A percentile compares a stretch with the other conserved stretches of the same genome.
Conservation (phyloP, 2,329 filamentous ascomycete genomes). For the Hymenoscyphus linearis region DNA sequence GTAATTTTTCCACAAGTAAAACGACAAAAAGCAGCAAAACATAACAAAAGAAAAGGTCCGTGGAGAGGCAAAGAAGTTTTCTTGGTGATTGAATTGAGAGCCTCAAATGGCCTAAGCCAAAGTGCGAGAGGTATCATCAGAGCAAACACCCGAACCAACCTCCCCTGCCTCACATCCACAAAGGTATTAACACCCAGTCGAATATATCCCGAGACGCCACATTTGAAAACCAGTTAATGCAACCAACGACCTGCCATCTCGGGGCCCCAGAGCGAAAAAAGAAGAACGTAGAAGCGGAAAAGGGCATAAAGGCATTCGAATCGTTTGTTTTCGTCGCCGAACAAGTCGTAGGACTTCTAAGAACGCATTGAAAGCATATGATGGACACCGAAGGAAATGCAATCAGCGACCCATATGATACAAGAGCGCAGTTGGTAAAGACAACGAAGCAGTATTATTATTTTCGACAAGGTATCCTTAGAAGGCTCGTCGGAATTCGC, state of each 20-base stretch:
- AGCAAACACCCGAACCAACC: conserved; percentile 12
- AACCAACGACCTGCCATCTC: conserved; percentile 19
- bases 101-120: conserved; percentile 2
- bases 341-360: conserved; percentile 27
- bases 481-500: conserved; percentile 8
- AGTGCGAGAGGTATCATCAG: conserved; percentile 1
- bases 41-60: conserved; percentile 1
- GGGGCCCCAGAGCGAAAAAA: conserved; percentile 12
- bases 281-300: conserved; percentile 20
- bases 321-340: conserved; percentile 29
- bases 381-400: conserved; percentile 29
- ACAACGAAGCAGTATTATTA: conserved; percentile 19
- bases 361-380: conserved; percentile 23
- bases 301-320: conserved; percentile 30
- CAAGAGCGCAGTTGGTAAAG: conserved; percentile 25
- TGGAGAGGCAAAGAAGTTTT: not conserved
- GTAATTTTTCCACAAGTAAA: conserved; percentile 14
- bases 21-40: conserved; percentile 3
- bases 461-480: conserved; percentile 8
- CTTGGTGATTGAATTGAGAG: conserved; percentile 8
- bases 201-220: conserved; percentile 16
- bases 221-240: conserved; percentile 23
- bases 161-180: conserved; percentile 12
- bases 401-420: conserved; percentile 34
- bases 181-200: conserved; percentile 7